A percentile compares a stretch with the other conserved stretches of the same genome.
Evolutionary conservation across 176 grass and related monocot genomes (phyloP).

Genomic region (Avena insularis): DNA sequence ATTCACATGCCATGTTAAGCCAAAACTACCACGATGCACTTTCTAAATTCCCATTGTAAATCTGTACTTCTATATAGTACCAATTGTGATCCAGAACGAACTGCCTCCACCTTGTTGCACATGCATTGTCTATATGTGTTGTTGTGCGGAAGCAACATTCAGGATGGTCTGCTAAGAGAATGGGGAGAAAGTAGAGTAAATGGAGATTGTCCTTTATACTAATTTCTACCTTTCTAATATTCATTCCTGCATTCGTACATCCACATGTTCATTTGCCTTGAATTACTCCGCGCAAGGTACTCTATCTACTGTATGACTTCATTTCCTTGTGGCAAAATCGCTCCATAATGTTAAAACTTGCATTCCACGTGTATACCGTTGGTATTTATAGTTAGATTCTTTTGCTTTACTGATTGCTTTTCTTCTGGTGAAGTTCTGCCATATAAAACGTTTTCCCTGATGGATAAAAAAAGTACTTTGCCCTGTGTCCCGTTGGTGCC

Average conservation of each 20-base stretch:
- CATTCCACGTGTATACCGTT: neutral
- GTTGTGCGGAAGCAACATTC: neutral
- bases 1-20: neutral
- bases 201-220: neutral
- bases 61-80: neutral
- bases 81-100: neutral
- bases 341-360: neutral
- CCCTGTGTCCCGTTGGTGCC: neutral
- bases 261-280: neutral
- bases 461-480: neutral
- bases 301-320: neutral
- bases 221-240: neutral
- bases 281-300: neutral
- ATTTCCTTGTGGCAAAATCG: neutral
- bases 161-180: neutral
- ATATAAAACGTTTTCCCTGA: neutral
- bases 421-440: neutral
- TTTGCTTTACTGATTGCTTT: neutral
- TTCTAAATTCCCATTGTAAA: conserved; percentile 14
- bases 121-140: neutral
- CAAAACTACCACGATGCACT: neutral
- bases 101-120: neutral
- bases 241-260: neutral
- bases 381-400: neutral
- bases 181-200: neutral